phyloP scores from a whole-genome alignment of 768 basidiomycete species.

The Brasilioporus rufonigricans region DNA sequence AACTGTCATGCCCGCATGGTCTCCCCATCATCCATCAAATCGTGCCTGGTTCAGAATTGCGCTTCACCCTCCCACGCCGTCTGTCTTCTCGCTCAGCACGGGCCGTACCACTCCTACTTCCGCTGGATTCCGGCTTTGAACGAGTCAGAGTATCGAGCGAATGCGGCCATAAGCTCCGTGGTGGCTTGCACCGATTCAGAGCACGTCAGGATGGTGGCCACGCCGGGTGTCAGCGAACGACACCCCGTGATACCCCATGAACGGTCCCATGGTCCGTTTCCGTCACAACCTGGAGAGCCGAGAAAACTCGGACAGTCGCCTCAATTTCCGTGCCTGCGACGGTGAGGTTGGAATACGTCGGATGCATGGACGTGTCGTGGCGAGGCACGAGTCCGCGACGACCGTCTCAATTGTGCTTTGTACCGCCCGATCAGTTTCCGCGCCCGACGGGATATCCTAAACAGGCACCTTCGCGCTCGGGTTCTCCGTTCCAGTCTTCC shows the following conservation, averaged over 20 bases:
- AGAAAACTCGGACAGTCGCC: neutral
- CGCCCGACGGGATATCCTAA: neutral
- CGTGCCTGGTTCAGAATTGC: conserved; percentile 6
- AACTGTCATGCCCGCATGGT: conserved; percentile 21
- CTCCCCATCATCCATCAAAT: neutral
- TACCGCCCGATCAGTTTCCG: neutral
- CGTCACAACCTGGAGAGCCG: neutral
- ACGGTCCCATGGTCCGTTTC: neutral
- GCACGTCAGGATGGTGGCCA: too few species aligned
- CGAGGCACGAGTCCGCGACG: too few species aligned
- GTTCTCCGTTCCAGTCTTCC: neutral
- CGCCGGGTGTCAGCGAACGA: neutral
- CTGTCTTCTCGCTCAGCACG: neutral
- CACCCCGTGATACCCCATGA: neutral
- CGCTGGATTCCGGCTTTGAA: too few species aligned
- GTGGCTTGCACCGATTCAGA: too few species aligned
- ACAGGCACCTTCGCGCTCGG: neutral
- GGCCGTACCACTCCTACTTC: neutral
- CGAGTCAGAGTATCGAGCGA: too few species aligned
- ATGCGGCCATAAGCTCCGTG: too few species aligned
- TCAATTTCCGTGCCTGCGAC: neutral
- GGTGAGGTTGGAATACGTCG: neutral
- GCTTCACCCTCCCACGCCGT: neutral
- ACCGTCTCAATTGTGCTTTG: too few species aligned
- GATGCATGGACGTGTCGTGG: neutral